Conservation (phyloP, 1,284 basidiomycete species). For the Tylopilus orsonianus region DNA sequence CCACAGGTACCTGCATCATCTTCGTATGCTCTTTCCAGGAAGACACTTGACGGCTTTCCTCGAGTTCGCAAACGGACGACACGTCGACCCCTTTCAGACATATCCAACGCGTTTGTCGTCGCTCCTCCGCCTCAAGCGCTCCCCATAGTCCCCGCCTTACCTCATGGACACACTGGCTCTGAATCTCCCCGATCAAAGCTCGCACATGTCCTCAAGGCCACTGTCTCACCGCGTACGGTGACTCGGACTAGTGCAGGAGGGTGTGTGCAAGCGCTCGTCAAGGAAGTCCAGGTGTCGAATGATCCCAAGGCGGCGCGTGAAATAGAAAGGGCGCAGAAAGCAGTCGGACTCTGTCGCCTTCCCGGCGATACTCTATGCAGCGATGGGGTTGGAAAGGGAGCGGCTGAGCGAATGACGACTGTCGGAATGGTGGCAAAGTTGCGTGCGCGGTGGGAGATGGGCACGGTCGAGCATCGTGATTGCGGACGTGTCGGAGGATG, state of each 20-base stretch:
- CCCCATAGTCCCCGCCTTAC: not conserved
- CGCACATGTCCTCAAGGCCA: conserved; percentile 15
- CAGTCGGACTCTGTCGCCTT: not conserved
- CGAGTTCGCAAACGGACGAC: conserved; percentile 7
- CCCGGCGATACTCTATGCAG: not conserved
- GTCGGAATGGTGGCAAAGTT: conserved; percentile 23
- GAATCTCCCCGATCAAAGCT: conserved; percentile 27
- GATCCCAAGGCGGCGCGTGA: conserved; percentile 9
- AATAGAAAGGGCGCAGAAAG: conserved; percentile 3
- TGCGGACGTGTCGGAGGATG: not conserved
- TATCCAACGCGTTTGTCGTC: not conserved
- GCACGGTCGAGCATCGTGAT: not conserved
- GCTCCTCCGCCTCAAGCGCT: not conserved
- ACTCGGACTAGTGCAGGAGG: not conserved
- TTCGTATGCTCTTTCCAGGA: not conserved
- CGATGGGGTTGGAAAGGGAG: not conserved
- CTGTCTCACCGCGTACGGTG: not conserved
- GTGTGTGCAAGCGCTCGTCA: not conserved
- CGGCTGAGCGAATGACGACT: conserved; percentile 4
- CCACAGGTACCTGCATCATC: not conserved
- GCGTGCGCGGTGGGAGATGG: conserved; percentile 23
- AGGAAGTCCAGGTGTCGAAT: conserved; percentile 4
- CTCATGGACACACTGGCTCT: not conserved
- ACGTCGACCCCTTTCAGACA: conserved; percentile 1
- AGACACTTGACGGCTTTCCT: not conserved